Conservation (phyloP, 2,329 filamentous ascomycete species). For the Phialophora tarda region DNA sequence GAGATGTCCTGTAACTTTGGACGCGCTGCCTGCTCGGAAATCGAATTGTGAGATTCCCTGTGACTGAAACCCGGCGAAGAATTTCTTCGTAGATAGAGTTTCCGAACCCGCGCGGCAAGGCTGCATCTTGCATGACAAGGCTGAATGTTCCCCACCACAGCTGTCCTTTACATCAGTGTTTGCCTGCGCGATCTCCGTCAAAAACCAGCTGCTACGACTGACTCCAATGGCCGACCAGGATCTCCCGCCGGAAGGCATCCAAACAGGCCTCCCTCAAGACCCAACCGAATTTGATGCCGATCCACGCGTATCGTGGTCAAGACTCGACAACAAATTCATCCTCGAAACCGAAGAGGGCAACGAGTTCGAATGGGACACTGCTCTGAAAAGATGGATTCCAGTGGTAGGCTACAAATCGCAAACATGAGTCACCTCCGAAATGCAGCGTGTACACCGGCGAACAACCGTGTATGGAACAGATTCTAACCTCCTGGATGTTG, state of each 20-base stretch:
- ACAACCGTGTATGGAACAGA: conserved; percentile 32
- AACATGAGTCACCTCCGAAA: conserved; percentile 23
- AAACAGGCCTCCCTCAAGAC: conserved; percentile 57
- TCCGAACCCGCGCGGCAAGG: not conserved
- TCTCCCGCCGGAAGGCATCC: conserved; percentile 26
- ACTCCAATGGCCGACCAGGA: conserved; percentile 31
- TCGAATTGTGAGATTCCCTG: not conserved
- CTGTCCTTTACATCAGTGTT: not conserved
- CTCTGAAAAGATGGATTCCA: conserved; percentile 75
- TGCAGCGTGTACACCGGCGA: conserved; percentile 28
- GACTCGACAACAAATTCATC: conserved; percentile 78
- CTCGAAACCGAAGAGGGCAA: conserved; percentile 82
- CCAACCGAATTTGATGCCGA: conserved; percentile 74
- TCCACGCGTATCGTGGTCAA: conserved; percentile 85
- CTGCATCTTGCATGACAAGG: not conserved
- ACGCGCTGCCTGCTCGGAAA: not conserved
- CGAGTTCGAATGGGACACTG: conserved; percentile 81
- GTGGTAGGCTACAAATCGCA: conserved; percentile 52
- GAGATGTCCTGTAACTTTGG: not conserved
- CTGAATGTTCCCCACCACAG: conserved; percentile 6
- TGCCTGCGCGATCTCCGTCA: not conserved
- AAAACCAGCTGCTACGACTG: not conserved
- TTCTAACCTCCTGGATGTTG: conserved; percentile 35
- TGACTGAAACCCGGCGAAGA: not conserved
- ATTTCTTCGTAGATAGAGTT: not conserved